Base-by-base conservation (phyloP, 352 stramenopile genomes). In the Globisporangium yorkense region DNA sequence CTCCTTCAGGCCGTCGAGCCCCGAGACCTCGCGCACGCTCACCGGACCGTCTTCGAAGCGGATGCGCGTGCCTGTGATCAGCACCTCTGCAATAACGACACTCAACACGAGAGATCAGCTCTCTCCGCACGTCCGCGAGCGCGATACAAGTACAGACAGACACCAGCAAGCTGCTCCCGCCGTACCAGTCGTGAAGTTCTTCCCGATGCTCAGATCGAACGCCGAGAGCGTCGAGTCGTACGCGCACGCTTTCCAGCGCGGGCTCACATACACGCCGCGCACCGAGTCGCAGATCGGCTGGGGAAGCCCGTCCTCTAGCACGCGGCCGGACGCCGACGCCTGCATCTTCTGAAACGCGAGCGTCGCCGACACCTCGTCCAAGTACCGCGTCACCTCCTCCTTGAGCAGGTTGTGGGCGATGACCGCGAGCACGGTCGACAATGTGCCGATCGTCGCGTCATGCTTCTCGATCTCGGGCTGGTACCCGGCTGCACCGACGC, bases 211-310 rank as follows among this genome's bases (percentile, higher is more conserved):
- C 24, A 95, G 67, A 52, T 95, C 85, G 51, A 95, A 88, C 1
- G 83, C 78, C 20, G 83, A 82, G 8, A 93, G 54, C 29, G 83
- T 93, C 52, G 85, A 88, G 46, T 91, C 76, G 43, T 79, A 82
- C 20, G 80, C 70, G 64, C 85, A 93, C 6, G 74, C 79, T 67
- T 95, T 95, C 85, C 85, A 95, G 4, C 83, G 74, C 33, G 79
- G 71, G 35, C 71, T 74, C 29, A 93, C 67, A 54, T 88, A 95
- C 35, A 95, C 72, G 29, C 85, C 85, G 12, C 81, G 74, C 13
- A 92, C 78, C 3, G 85, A 89, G 68, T 95, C 85, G 46, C 85
- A 95, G 46, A 92, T 88, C 8, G 83, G 85, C 51, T 93, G 83
- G 47, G 81, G 72, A 9, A 91, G 67, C 24, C 80, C 80, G 48